Evolutionary conservation across 2,329 filamentous ascomycete genomes (phyloP).

Genomic region (Neopestalotiopsis rosae): DNA sequence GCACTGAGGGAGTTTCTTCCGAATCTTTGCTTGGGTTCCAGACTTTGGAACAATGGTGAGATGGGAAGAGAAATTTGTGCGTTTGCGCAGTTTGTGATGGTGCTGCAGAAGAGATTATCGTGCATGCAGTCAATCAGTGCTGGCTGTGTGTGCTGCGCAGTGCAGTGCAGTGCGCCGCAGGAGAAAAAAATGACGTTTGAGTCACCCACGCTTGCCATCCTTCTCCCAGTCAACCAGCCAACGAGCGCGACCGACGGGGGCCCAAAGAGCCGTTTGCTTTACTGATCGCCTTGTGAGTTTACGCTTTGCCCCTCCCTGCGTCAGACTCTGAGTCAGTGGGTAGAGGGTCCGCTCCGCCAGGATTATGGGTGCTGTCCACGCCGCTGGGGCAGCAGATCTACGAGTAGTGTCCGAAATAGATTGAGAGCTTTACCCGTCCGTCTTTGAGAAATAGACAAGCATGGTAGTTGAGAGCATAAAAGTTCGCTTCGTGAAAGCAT

Average conservation of each 20-base stretch:
- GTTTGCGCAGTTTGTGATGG: too few species aligned
- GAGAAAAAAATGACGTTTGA: neutral
- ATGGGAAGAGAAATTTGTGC: neutral
- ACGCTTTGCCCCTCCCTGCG: neutral
- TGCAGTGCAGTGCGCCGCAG: neutral
- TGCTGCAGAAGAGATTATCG: too few species aligned
- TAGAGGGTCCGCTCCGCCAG: neutral
- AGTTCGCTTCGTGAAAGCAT: too few species aligned
- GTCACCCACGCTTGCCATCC: neutral
- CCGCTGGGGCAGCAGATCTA: neutral
- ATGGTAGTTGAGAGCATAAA: too few species aligned
- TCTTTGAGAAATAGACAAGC: too few species aligned
- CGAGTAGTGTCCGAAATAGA: neutral
- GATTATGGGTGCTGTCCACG: neutral
- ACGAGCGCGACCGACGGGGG: neutral
- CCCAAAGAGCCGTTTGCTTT: neutral
- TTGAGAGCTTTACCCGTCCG: neutral
- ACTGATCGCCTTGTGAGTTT: conserved; percentile 1
- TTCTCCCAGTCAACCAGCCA: too few species aligned
- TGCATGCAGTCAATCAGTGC: neutral
- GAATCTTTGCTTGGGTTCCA: neutral
- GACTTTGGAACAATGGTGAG: neutral
- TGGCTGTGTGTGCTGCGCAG: neutral
- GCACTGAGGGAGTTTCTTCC: neutral
- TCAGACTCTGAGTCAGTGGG: conserved; percentile 1